Base-by-base conservation (phyloP, 23 red algal species). In the Agarophyton chilense region DNA sequence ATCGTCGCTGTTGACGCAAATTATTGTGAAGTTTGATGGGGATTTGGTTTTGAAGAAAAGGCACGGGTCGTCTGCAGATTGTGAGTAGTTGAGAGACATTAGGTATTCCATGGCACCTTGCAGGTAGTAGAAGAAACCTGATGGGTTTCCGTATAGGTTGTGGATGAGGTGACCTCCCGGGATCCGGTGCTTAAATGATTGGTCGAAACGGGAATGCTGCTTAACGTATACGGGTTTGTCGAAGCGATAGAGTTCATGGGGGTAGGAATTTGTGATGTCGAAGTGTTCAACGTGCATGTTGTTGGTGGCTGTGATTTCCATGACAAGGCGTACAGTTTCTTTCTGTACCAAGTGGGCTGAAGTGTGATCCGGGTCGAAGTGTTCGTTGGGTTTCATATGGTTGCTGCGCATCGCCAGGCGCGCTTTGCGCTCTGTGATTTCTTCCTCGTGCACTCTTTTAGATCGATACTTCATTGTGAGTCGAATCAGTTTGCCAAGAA, bases 1-100 rank as follows among this genome's bases (percentile, higher is more conserved):
- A 28, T 90, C 74, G 58, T 90, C 51, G 19, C 49, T 68, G 72
- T 38, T 80, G 39, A 90, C 32, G 28, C 1, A 66, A 24, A 81
- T 0, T 28, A 90, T 24, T 22, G 52, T 68, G 40, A 49, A 36
- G 13, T 47, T 25, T 16, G 42, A n/a, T 60, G 18, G 6, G 26
- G 17, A 21, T 21, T 55, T 14, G 10, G 2, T 10, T 62, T 73
- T n/a, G 42, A 24, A 41, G 50, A 90, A 90, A 38, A 90, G 1
- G 14, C 53, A 80, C 22, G 71, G 73, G 51, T 81, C 86, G 45
- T 45, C n/a, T n/a, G n/a, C n/a, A n/a, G n/a, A n/a, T n/a, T n/a
- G n/a, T n/a, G n/a, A n/a, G n/a, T n/a, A n/a, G n/a, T n/a, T n/a
- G n/a, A n/a, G n/a, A n/a, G n/a, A n/a, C n/a, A n/a, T n/a, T n/a